Conservation (phyloP, 768 basidiomycete species). For the Mycena leptocephala region DNA sequence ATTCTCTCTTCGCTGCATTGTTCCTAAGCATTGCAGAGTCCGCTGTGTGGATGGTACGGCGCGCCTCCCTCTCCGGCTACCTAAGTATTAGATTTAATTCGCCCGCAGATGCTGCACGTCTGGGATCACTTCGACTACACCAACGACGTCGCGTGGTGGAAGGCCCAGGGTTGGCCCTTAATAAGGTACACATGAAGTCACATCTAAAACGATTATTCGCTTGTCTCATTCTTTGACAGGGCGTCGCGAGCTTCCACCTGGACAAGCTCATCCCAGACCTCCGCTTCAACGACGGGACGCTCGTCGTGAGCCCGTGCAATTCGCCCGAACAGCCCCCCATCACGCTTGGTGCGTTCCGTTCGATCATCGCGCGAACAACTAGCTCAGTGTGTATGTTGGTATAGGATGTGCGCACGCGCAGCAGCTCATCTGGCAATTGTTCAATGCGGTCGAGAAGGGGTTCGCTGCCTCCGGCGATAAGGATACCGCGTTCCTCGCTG, state of each 20-base stretch:
- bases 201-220: neutral
- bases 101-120: conserved; percentile 83
- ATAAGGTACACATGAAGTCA: conserved; percentile 72
- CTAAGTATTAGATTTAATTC: rapidly evolving
- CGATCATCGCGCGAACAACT: neutral
- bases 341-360: conserved; percentile 71
- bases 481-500: conserved; percentile 73
- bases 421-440: conserved; percentile 85
- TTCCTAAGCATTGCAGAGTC: conserved; percentile 61
- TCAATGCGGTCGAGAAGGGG: conserved; percentile 82
- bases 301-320: conserved; percentile 83
- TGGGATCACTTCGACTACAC: conserved; percentile 89
- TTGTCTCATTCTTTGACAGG: conserved; percentile 55
- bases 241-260: conserved; percentile 79
- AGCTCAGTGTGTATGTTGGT: neutral
- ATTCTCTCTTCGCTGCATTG: neutral
- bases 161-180: conserved; percentile 81
- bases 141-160: conserved; percentile 79
- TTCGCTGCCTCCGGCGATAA: conserved; percentile 76
- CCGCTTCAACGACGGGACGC: conserved; percentile 78
- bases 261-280: conserved; percentile 79
- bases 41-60: conserved; percentile 81
- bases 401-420: conserved; percentile 87
- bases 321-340: conserved; percentile 84
- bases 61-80: neutral